Conservation (phyloP, 2,329 filamentous ascomycete genomes). For the Colletotrichum tamarilloi region DNA sequence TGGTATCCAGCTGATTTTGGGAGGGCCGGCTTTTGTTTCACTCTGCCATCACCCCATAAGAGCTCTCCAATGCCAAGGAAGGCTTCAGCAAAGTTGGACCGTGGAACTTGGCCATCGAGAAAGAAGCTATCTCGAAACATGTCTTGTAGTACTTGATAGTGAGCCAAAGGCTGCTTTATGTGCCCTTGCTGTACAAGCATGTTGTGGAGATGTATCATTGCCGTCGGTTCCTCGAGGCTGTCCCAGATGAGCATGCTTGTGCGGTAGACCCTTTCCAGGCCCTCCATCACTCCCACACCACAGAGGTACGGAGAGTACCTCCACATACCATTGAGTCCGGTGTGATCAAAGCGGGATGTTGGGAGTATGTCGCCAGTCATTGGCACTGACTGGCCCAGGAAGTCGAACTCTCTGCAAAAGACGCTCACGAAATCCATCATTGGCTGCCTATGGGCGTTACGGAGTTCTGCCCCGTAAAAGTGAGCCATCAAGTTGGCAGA, state of each 20-base stretch:
- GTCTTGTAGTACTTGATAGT: conserved; percentile 40
- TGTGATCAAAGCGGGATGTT: conserved; percentile 53
- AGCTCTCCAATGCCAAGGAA: conserved; percentile 8
- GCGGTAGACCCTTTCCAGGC: conserved; percentile 51
- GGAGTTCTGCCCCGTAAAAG: neutral
- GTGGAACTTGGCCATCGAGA: neutral
- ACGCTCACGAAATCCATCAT: neutral
- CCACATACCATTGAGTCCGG: conserved; percentile 57
- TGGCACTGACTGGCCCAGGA: neutral
- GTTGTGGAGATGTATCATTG: conserved; percentile 59
- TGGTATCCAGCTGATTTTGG: neutral
- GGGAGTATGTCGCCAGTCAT: conserved; percentile 41
- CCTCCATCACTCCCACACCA: conserved; percentile 56
- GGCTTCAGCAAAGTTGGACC: neutral
- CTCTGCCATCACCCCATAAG: neutral
- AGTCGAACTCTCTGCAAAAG: neutral
- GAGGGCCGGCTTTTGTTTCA: neutral
- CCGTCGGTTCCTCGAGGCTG: conserved; percentile 48
- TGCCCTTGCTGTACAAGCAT: conserved; percentile 56
- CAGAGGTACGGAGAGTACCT: conserved; percentile 61
- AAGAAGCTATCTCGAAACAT: neutral
- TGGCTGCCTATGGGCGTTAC: neutral
- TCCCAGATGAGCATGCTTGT: conserved; percentile 52
- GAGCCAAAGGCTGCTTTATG: conserved; percentile 48
- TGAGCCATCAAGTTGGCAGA: neutral